These are phyloP conservation scores for Inosperma sp. DNA, from an alignment of 768 basidiomycete species.

Conservation along the genomic window DNA sequence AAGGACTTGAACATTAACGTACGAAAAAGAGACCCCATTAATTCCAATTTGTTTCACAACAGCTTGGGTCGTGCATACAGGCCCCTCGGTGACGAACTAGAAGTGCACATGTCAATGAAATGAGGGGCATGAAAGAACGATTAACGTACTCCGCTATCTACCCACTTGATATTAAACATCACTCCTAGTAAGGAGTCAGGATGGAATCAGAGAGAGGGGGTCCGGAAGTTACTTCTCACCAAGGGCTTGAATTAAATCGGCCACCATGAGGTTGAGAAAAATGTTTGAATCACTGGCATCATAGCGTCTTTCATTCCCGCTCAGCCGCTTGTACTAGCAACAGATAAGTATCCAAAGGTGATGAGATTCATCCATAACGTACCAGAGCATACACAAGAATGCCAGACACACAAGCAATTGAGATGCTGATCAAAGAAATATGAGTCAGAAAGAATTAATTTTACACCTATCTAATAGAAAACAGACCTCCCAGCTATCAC, in stretches of 20 bases:
- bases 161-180: conserved; percentile 42
- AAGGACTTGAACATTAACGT: conserved; percentile 43
- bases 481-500: no score
- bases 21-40: no score
- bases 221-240: conserved; percentile 16
- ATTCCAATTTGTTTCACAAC: no score
- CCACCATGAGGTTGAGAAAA: conserved; percentile 44
- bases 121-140: background rate
- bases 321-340: no score
- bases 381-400: no score
- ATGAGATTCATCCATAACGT: no score
- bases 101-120: conserved; percentile 1
- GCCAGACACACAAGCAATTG: no score
- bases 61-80: conserved; percentile 43
- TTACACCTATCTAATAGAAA: no score
- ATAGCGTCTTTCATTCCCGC: conserved; percentile 3
- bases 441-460: no score
- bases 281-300: conserved; percentile 34
- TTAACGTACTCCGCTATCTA: conserved; percentile 27
- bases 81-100: conserved; percentile 30
- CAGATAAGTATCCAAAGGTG: no score
- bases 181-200: conserved; percentile 22
- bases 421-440: no score
- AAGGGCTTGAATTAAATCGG: conserved; percentile 43
- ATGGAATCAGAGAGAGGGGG: background rate